These are phyloP conservation scores for Aspergillus saccharolyticus DNA, from an alignment of 495 filamentous ascomycete genomes.

Conservation along the genomic window DNA sequence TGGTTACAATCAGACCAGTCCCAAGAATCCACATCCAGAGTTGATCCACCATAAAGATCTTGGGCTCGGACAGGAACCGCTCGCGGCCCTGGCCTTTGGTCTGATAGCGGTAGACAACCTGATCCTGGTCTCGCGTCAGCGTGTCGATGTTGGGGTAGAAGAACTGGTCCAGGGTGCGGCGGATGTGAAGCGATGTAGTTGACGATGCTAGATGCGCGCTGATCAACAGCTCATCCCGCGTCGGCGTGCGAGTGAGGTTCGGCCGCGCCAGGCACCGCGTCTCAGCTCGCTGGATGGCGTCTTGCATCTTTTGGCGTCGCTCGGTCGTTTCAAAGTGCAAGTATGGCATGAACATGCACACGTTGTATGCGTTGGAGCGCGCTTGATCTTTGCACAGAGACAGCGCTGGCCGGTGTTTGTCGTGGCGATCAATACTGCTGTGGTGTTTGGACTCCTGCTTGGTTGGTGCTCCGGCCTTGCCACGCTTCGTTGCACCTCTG, in stretches of 20 bases:
- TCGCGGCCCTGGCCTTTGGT: slow-evolving; percentile 28
- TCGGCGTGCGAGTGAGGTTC: slow-evolving; percentile 26
- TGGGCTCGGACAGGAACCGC: slow-evolving; percentile 45
- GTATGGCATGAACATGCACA: slow-evolving; percentile 65
- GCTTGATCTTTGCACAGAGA: slow-evolving; percentile 30
- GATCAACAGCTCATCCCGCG: slow-evolving; percentile 59
- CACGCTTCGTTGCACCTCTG: slow-evolving; percentile 34
- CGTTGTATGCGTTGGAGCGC: slow-evolving; percentile 34
- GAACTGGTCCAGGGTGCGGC: slow-evolving; percentile 66
- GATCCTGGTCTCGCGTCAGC: slow-evolving; percentile 58
- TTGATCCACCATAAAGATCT: slow-evolving; percentile 73
- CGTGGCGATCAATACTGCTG: slow-evolving; percentile 15
- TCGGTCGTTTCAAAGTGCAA: slow-evolving; percentile 61
- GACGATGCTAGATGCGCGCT: slow-evolving; percentile 53
- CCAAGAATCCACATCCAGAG: slow-evolving; percentile 70
- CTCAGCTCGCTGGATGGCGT: slow-evolving; percentile 50
- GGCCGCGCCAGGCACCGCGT: slow-evolving; percentile 21
- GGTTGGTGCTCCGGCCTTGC: slow-evolving; percentile 29
- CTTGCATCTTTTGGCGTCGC: slow-evolving; percentile 53
- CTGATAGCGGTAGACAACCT: slow-evolving; percentile 66
- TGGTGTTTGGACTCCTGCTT: slow-evolving; percentile 39
- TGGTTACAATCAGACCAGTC: slow-evolving; percentile 59
- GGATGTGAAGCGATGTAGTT: slow-evolving; percentile 56
- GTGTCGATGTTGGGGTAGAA: slow-evolving; percentile 71
- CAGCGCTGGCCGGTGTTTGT: slow-evolving; percentile 21